phyloP scores from a whole-genome alignment of 2,329 filamentous ascomycete species.

The Didymosphaeria variabile region DNA sequence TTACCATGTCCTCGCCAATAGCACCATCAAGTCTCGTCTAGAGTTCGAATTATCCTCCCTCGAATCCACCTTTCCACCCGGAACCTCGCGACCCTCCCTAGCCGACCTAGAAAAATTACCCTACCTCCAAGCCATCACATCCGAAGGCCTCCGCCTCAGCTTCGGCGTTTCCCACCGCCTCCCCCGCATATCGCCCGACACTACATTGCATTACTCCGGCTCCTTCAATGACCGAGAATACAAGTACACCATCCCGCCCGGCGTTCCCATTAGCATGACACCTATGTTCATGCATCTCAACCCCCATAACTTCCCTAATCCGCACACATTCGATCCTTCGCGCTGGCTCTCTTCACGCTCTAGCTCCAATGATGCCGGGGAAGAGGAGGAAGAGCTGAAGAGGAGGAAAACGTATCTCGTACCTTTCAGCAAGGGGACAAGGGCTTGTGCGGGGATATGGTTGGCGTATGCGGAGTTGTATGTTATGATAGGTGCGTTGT shows the following conservation, averaged over 20 bases:
- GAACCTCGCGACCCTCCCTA: neutral
- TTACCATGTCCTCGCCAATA: slow-evolving; percentile 21
- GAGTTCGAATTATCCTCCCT: slow-evolving; percentile 19
- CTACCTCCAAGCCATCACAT: slow-evolving; percentile 34
- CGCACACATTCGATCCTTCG: slow-evolving; percentile 27
- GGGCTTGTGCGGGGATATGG: slow-evolving; percentile 40
- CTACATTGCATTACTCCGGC: slow-evolving; percentile 12
- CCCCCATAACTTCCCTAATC: slow-evolving; percentile 28
- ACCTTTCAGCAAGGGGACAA: slow-evolving; percentile 40
- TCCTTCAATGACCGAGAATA: slow-evolving; percentile 4
- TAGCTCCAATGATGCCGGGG: neutral
- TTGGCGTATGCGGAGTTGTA: slow-evolving; percentile 28
- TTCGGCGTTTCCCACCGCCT: slow-evolving; percentile 28
- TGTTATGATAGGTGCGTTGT: slow-evolving; percentile 31
- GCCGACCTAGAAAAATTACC: slow-evolving; percentile 16
- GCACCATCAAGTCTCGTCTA: slow-evolving; percentile 15
- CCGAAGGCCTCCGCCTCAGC: slow-evolving; percentile 34
- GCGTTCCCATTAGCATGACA: slow-evolving; percentile 40
- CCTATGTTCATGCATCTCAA: slow-evolving; percentile 33
- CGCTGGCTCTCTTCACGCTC: slow-evolving; percentile 34
- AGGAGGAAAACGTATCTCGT: slow-evolving; percentile 33
- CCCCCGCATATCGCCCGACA: slow-evolving; percentile 22
- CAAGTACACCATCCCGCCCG: slow-evolving; percentile 21
- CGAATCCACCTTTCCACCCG: slow-evolving; percentile 10
- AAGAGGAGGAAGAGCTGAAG: slow-evolving; percentile 6